Conservation (phyloP, 352 stramenopile genomes). For the Phytophthora colocasiae region DNA sequence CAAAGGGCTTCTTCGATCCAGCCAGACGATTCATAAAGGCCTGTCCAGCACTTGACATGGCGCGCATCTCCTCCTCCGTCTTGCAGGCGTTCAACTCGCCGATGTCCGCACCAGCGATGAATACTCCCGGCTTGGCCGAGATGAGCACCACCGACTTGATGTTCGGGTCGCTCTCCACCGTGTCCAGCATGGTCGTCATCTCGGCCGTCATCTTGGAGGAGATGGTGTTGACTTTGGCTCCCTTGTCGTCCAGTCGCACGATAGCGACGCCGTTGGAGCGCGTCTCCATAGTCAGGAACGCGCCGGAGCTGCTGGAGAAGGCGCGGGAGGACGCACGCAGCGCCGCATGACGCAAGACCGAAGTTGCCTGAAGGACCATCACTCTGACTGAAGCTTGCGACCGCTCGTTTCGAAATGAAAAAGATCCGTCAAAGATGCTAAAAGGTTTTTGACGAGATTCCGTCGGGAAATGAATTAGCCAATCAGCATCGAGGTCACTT, state of each 20-base stretch:
- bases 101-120: constrained; percentile 99
- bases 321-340: constrained; percentile 26
- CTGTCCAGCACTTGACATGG: constrained; percentile 93
- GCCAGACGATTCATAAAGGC: constrained; percentile 93
- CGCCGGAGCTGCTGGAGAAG: constrained; percentile 47
- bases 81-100: constrained; percentile 92
- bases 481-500: constrained; percentile 35
- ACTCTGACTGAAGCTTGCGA: background rate
- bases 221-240: constrained; percentile 94
- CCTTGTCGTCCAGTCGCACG: constrained; percentile 92
- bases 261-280: constrained; percentile 90
- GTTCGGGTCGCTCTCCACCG: constrained; percentile 87
- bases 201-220: constrained; percentile 92
- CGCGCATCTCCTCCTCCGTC: constrained; percentile 93
- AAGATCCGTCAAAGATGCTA: constrained; percentile 19
- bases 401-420: constrained; percentile 32
- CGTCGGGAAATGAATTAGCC: constrained; percentile 31
- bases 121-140: constrained; percentile 97
- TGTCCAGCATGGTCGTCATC: constrained; percentile 87
- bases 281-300: constrained; percentile 92
- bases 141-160: constrained; percentile 98
- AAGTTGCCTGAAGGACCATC: constrained; percentile 48
- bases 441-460: constrained; percentile 20
- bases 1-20: constrained; percentile 94
- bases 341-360: constrained; percentile 32